Base-by-base conservation (phyloP, 257 asterid species). In the Thymus quinquecostatus region DNA sequence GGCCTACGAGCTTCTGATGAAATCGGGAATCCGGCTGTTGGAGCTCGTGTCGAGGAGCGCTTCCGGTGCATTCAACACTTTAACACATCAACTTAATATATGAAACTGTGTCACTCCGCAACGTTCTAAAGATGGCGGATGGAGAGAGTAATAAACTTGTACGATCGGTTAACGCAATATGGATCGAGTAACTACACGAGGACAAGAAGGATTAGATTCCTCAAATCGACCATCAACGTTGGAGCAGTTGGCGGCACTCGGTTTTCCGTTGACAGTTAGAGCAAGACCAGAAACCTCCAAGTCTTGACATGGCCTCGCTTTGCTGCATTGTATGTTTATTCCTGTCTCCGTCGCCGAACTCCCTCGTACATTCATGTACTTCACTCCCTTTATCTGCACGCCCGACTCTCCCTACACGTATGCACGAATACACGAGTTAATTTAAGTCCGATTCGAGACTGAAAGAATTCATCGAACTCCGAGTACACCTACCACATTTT, bases 361-460 rank as follows among this genome's bases (percentile, higher is more conserved):
- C 36, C 86, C 83, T 38, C 0, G 27, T 8, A 81, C n/a, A 2
- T 60, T 54, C 4, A 69, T 45, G 64, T 33, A 77, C 68, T 67
- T 81, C 48, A 81, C 82, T 8, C 68, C 70, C 50, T 44, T 70
- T 10, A 81, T 81, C 13, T 41, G 48, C 48, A 81, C 78, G n/a
- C 50, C 67, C n/a, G 82, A 81, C 27, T 81, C 78, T 1, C 81
- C 79, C 5, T 30, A 3, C 10, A 28, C 14, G 14, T 12, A 43
- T 36, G 10, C 13, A 13, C 3, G 6, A 49, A 1, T 21, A 21
- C 21, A 21, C n/a, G 4, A 49, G 12, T 48, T n/a, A 55, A 28
- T 9, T 6, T 55, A 43, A 43, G 1, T 43, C 8, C 44, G 44
- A 38, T 2, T 6, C 6, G 44, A 38, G 6, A 38, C 44, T 6